phyloP scores from a whole-genome alignment of 106 monocot genomes.

The Platanthera guangdongensis region DNA sequence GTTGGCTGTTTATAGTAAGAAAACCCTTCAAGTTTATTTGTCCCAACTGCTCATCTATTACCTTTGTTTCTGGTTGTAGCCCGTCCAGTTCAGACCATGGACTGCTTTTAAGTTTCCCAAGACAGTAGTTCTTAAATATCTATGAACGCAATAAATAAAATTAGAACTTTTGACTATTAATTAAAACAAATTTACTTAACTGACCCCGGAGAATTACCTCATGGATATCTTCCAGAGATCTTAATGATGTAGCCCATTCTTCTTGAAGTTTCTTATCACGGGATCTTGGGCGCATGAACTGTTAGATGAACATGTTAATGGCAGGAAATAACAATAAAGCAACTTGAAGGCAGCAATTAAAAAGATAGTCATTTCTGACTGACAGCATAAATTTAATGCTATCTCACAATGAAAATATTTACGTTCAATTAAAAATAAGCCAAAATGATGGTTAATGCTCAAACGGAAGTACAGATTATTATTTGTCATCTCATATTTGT shows the following conservation, averaged over 20 bases:
- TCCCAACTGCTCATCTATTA: constrained; percentile 69
- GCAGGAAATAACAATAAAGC: neutral
- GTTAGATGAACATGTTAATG: constrained; percentile 6
- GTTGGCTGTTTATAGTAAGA: constrained; percentile 89
- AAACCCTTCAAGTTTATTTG: constrained; percentile 73
- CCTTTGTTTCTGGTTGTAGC: constrained; percentile 87
- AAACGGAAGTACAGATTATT: no score
- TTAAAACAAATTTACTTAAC: neutral
- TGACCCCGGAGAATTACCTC: constrained; percentile 34
- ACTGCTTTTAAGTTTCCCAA: constrained; percentile 68
- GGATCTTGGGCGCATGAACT: constrained; percentile 78
- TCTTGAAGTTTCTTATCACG: constrained; percentile 85
- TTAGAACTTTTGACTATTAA: neutral
- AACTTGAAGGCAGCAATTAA: neutral
- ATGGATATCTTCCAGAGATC: constrained; percentile 58
- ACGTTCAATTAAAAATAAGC: neutral
- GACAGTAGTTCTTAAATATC: constrained; percentile 72
- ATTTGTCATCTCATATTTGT: no score
- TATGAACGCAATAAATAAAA: constrained; percentile 12
- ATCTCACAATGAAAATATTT: neutral
- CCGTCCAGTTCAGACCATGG: constrained; percentile 92
- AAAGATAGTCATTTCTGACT: neutral
- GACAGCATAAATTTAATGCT: neutral
- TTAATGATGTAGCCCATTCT: constrained; percentile 77
- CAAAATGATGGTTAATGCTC: neutral